A percentile compares a stretch with the other conserved stretches of the same genome.
Evolutionary conservation across 176 grass and related monocot species (phyloP).

Genomic region (Carex myosuroides): DNA sequence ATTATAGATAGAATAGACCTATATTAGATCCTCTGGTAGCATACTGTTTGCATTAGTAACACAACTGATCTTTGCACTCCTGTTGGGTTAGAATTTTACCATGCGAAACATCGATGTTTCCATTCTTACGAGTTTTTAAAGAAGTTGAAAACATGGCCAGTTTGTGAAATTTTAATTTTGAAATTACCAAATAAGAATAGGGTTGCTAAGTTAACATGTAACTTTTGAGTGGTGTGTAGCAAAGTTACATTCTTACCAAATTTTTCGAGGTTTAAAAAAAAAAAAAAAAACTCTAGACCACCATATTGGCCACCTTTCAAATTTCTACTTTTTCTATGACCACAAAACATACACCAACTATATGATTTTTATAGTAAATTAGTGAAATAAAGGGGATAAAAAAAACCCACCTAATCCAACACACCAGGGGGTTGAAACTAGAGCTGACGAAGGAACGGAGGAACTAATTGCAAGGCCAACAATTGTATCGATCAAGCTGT

Average conservation of each 20-base stretch:
- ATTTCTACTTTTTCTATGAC: not conserved
- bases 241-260: too few species aligned
- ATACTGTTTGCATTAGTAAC: not conserved
- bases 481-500: conserved; percentile 36
- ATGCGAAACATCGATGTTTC: not conserved
- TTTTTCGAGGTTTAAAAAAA: not conserved
- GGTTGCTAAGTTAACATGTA: too few species aligned
- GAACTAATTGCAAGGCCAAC: conserved; percentile 49
- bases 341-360: not conserved
- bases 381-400: not conserved
- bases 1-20: not conserved
- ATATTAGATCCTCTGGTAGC: not conserved
- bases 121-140: not conserved
- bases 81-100: not conserved
- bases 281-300: not conserved
- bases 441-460: conserved; percentile 22
- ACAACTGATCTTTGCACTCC: not conserved
- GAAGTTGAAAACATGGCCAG: not conserved
- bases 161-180: not conserved
- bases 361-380: not conserved
- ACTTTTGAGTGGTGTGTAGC: too few species aligned
- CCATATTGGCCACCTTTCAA: not conserved
- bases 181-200: too few species aligned
- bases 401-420: conserved; percentile 45
- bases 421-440: conserved; percentile 41